phyloP scores from a whole-genome alignment of 108 stramenopile genomes.

The Chaetoceros muelleri region DNA sequence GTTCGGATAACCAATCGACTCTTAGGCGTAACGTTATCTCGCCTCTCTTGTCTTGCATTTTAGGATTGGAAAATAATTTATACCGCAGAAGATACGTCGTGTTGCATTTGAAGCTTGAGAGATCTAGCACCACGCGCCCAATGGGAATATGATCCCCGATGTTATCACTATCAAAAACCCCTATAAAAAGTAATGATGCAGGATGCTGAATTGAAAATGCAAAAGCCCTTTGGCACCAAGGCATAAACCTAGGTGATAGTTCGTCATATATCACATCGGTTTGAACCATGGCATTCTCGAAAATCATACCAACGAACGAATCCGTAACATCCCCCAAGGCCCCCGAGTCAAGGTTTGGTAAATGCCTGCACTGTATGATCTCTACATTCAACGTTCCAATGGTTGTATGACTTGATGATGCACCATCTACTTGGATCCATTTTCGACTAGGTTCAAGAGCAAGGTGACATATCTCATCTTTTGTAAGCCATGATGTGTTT shows the following conservation, averaged over 20 bases:
- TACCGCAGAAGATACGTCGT: conserved; percentile 29
- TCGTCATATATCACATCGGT: conserved; percentile 26
- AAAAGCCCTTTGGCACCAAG: conserved; percentile 38
- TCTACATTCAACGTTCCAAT: conserved; percentile 24
- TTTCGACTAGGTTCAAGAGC: conserved; percentile 13
- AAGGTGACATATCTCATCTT: conserved; percentile 14
- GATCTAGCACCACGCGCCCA: conserved; percentile 28
- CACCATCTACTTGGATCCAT: conserved; percentile 23
- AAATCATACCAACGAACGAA: conserved; percentile 31
- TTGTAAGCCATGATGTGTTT: conserved; percentile 28
- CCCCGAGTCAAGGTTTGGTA: conserved; percentile 29
- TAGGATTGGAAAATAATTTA: conserved; percentile 11
- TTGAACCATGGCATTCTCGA: conserved; percentile 33
- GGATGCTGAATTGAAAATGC: conserved; percentile 29
- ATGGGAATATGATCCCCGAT: conserved; percentile 29
- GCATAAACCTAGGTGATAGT: conserved; percentile 33
- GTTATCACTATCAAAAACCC: conserved; percentile 43
- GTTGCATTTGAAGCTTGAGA: conserved; percentile 11
- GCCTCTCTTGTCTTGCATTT: conserved; percentile 19
- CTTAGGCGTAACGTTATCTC: conserved; percentile 24
- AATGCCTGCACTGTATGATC: conserved; percentile 27
- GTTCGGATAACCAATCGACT: conserved; percentile 21
- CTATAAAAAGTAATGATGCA: conserved; percentile 22
- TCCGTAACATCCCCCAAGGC: conserved; percentile 17
- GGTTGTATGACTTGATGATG: neutral